Evolutionary conservation across 2,329 filamentous ascomycete genomes (phyloP), one percentile per base, ranked within the genome.

Genomic region (Cordyceps farinosa): DNA sequence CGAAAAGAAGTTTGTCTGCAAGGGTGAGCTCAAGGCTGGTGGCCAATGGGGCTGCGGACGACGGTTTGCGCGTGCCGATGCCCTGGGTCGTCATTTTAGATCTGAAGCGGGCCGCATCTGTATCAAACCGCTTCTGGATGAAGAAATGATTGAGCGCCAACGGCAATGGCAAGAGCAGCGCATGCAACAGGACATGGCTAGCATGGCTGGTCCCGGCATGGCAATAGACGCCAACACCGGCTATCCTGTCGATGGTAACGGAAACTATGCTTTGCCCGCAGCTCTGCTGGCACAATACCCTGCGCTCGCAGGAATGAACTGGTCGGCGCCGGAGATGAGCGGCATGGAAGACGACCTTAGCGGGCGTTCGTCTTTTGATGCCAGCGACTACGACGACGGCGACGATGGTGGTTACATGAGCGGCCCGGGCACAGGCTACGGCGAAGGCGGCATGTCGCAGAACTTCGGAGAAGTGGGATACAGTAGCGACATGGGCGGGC

Each of bases 1-100:
- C 48, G 95, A 99, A 79, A 99, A 98, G 85, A 98, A 97, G 73
- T 99, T 98, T 73, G 91, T 98, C 8, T 99, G 95, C 78, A 92
- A 92, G 69, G 95, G 95, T 60, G 90, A 93, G 64, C 86, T 99
- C 56, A 93, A 94, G 68, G 87, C 87, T 2, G 88, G 89, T 53
- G 89, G 89, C 5, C 87, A 90, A 67, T 99, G 95, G 95, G 95
- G 95, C 27, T 99, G 95, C 69, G 92, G 92, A 3, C 86, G 95
- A 65, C 86, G 93, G 10, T 99, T 99, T 75, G 95, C 95, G 17
- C 91, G 95, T 69, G 95, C 95, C 5, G 95, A 99, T 79, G 95
- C 95, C 5, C 82, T 99, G 2, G 95, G 95, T 2, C 86, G 93
- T 11, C 95, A 97, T 78, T 99, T 99, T 80, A 85, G 95, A 60